Evolutionary conservation across 805 yeast species (phyloP).

Genomic region (Sungouiella blattae): DNA sequence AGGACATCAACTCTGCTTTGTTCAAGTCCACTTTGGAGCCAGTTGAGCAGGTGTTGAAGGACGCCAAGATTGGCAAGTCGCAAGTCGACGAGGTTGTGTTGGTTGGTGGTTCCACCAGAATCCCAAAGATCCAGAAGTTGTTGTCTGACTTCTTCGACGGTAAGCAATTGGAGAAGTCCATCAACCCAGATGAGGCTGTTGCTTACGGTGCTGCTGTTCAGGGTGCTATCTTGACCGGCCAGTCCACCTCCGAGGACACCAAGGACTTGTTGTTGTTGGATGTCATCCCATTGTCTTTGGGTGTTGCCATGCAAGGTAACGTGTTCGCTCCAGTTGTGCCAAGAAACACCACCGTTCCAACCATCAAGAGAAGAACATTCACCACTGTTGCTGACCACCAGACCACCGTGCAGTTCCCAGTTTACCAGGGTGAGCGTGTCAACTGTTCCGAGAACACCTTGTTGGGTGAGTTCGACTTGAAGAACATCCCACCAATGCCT

Average conservation of each 20-base stretch:
- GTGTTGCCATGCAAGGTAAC: conserved; percentile 51
- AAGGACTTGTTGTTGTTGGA: conserved; percentile 49
- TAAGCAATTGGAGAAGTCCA: conserved; percentile 84
- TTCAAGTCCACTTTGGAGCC: conserved; percentile 95
- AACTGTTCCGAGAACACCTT: conserved; percentile 49
- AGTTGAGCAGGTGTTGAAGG: conserved; percentile 92
- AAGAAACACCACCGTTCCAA: conserved; percentile 51
- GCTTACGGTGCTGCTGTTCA: conserved; percentile 88
- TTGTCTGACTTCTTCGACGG: conserved; percentile 88
- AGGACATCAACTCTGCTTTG: conserved; percentile 88
- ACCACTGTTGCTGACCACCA: conserved; percentile 51
- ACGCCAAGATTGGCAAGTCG: conserved; percentile 81
- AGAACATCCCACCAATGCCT: conserved; percentile 49
- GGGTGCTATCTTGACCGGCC: conserved; percentile 66
- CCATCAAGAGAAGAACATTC: conserved; percentile 50
- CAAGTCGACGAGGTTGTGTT: conserved; percentile 93
- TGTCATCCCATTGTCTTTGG: conserved; percentile 49
- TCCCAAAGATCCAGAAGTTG: conserved; percentile 95
- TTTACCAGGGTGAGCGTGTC: conserved; percentile 51
- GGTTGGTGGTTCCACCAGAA: conserved; percentile 99
- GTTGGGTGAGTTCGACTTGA: conserved; percentile 49
- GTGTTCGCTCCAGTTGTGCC: conserved; percentile 50
- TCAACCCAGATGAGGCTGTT: conserved; percentile 50
- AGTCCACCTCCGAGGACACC: conserved; percentile 47
- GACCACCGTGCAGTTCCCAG: conserved; percentile 50